Evolutionary conservation across 176 grass and related monocot genomes (phyloP), one percentile per base, ranked within the genome.

Genomic region (Oryza meyeriana): DNA sequence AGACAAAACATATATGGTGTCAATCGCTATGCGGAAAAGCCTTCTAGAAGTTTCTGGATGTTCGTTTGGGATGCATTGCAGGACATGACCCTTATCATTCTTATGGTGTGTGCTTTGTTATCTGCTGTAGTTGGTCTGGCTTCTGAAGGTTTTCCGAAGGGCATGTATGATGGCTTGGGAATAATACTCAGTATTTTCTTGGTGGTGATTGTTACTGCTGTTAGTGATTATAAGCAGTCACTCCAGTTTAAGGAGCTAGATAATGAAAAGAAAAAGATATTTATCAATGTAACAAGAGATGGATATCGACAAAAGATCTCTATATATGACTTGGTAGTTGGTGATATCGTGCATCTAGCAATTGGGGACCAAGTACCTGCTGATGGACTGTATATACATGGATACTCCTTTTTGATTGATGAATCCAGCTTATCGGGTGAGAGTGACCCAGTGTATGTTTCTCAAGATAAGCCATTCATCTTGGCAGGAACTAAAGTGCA

Each of bases 181-280:
- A 95, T 98, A 71, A 89, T 98, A 72, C 90, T 98, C 72, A 98
- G 96, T 40, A 95, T 98, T 78, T 87, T 95, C 72, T 73, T 95
- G 40, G 93, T 98, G 36, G 96, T 98, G 70, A 80, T 98, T 35
- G 96, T 98, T 81, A 98, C 96, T 73, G 91, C 96, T 62, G 71
- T 87, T 79, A 98, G 96, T 86, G 96, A 98, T 83, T 98, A 95
- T 35, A 95, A 80, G 78, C 96, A 98, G 72, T 98, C 96, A 9
- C 88, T 98, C 48, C 96, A 98, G 82, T 98, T 98, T 29, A 98
- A 93, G 79, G 96, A 98, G 41, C 90, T 98, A 62, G 96, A 98
- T 57, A 95, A 93, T 79, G 93, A 98, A 57, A 98, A 98, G 93
- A 90, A 98, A 47, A 95, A 93, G 68, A 98, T 98, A 77, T 91